phyloP scores from a whole-genome alignment of 257 asterid genomes.

The Nicotiana obtusifolia region DNA sequence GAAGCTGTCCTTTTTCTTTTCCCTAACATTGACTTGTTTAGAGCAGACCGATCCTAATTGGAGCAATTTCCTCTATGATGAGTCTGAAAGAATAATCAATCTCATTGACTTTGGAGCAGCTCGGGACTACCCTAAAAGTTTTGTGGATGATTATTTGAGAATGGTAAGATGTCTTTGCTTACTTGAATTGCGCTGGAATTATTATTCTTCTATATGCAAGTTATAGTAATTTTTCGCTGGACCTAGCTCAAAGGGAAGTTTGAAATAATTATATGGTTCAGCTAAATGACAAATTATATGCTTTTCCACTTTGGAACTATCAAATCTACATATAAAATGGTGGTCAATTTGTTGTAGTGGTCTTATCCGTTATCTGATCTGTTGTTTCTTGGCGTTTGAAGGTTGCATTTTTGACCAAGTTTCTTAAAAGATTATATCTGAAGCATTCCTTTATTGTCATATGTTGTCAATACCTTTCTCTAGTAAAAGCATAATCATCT shows the following conservation, averaged over 20 bases:
- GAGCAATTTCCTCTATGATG: constrained; percentile 86
- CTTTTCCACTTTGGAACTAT: background rate
- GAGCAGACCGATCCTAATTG: constrained; percentile 99
- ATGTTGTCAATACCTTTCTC: background rate
- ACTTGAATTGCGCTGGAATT: background rate
- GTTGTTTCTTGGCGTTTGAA: background rate
- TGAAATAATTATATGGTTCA: background rate
- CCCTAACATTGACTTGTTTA: constrained; percentile 19
- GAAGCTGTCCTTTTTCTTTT: background rate
- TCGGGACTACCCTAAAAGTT: constrained; percentile 69
- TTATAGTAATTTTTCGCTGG: background rate
- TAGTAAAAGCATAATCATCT: background rate
- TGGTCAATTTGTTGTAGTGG: background rate
- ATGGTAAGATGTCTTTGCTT: constrained; percentile 51
- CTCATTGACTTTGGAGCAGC: constrained; percentile 99
- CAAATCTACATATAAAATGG: background rate
- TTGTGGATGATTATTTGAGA: constrained; percentile 79
- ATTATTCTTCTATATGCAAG: background rate
- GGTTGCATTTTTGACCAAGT: background rate
- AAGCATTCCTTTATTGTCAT: background rate
- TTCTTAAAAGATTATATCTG: background rate
- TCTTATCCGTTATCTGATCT: background rate
- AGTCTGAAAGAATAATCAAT: constrained; percentile 48
- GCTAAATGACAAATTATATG: background rate
- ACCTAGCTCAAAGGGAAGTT: background rate